phyloP scores from a whole-genome alignment of 345 rosid species.

The Brassica rapa region DNA sequence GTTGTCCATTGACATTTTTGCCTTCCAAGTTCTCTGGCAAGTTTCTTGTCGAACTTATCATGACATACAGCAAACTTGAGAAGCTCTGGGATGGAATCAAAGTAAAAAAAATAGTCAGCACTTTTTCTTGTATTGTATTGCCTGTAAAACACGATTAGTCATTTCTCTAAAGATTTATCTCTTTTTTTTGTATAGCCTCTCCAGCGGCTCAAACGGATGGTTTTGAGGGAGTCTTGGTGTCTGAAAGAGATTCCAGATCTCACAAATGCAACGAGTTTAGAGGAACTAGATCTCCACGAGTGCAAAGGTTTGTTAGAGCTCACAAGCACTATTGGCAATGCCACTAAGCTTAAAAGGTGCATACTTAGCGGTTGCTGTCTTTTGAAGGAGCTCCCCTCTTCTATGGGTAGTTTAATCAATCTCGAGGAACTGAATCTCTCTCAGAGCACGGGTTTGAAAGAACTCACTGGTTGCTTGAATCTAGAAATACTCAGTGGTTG shows the following conservation, averaged over 20 bases:
- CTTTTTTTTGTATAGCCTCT: not conserved
- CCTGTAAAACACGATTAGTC: not conserved
- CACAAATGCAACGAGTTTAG: not conserved
- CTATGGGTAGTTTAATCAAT: not conserved
- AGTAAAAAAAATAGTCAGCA: not conserved
- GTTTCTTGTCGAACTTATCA: slow-evolving; percentile 19
- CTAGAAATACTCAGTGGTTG: slow-evolving; percentile 21
- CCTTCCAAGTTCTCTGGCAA: slow-evolving; percentile 8
- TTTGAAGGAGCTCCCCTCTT: slow-evolving; percentile 9
- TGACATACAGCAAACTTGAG: slow-evolving; percentile 1
- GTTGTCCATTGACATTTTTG: not conserved
- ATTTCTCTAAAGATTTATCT: not conserved
- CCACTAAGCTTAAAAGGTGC: slow-evolving; percentile 14
- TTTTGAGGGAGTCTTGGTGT: not conserved
- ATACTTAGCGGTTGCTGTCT: not conserved
- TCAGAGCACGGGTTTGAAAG: not conserved
- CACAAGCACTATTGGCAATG: slow-evolving; percentile 14
- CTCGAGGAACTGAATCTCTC: slow-evolving; percentile 1
- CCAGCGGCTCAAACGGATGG: not conserved
- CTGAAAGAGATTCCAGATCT: not conserved
- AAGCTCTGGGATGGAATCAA: slow-evolving; percentile 27
- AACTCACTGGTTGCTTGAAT: not conserved
- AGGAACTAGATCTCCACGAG: not conserved
- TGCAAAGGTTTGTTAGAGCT: slow-evolving; percentile 9
- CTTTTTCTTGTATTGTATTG: not conserved